These are phyloP conservation scores for Zygoascus tannicola DNA, from an alignment of 805 yeast species.

Conservation along the genomic window DNA sequence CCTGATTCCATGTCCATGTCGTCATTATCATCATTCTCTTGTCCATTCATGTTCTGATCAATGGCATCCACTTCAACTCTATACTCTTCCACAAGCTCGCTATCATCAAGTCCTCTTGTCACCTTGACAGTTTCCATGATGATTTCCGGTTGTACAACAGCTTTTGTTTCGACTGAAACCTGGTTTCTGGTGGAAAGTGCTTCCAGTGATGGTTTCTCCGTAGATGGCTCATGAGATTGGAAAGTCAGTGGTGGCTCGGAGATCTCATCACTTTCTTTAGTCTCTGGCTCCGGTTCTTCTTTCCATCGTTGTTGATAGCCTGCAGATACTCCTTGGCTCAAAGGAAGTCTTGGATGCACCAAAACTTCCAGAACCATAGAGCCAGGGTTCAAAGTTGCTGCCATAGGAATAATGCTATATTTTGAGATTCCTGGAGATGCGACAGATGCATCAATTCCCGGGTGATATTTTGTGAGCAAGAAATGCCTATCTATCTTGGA, in stretches of 20 bases:
- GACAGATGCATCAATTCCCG: slow-evolving; percentile 43
- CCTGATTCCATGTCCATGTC: no score
- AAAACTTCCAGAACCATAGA: slow-evolving; percentile 48
- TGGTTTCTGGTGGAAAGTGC: background rate
- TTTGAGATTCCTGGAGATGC: slow-evolving; percentile 60
- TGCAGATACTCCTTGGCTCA: slow-evolving; percentile 4
- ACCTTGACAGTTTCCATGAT: no score
- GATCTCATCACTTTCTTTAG: no score
- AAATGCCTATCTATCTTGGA: slow-evolving; percentile 44
- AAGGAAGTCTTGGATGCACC: slow-evolving; percentile 70
- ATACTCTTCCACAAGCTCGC: no score
- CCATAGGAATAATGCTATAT: slow-evolving; percentile 64
- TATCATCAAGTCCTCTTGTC: no score
- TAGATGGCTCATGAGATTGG: no score
- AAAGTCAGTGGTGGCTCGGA: no score
- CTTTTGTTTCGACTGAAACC: no score
- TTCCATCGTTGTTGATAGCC: background rate
- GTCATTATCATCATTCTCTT: slow-evolving; percentile 6
- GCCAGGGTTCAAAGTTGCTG: slow-evolving; percentile 38
- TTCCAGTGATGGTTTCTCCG: background rate
- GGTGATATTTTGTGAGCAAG: slow-evolving; percentile 28
- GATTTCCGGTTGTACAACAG: no score
- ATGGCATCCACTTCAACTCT: background rate
- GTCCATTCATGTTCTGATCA: background rate
- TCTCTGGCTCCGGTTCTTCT: background rate